Evolutionary conservation across 768 basidiomycete genomes (phyloP).

Genomic region (Tylopilus sp.): DNA sequence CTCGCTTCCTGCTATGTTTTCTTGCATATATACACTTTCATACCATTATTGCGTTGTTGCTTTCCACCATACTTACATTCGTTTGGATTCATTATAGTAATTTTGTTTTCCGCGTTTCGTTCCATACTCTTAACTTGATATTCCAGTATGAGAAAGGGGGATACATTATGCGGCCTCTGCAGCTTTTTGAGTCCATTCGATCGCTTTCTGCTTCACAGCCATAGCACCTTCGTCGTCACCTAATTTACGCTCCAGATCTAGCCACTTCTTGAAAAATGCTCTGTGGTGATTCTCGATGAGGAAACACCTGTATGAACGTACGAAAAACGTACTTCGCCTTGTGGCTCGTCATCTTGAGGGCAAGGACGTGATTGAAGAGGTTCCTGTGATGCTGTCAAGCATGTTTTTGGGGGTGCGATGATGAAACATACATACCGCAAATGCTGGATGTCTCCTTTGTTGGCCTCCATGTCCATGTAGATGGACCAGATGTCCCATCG

Average conservation of each 20-base stretch:
- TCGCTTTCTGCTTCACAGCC: conserved; percentile 80
- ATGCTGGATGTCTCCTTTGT: conserved; percentile 73
- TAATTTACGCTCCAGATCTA: conserved; percentile 78
- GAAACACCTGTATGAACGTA: not conserved
- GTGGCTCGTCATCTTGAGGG: conserved; percentile 86
- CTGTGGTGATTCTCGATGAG: conserved; percentile 37
- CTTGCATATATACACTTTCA: conserved; percentile 35
- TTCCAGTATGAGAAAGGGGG: conserved; percentile 27
- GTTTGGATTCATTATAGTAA: conserved; percentile 47
- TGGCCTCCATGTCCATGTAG: conserved; percentile 95
- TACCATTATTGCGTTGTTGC: conserved; percentile 37
- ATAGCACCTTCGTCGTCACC: conserved; percentile 85
- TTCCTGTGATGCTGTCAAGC: conserved; percentile 45
- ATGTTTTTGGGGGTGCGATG: not conserved
- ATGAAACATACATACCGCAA: conserved; percentile 52
- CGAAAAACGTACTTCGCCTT: conserved; percentile 84
- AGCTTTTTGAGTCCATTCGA: conserved; percentile 85
- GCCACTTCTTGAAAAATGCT: conserved; percentile 97
- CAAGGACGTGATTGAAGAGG: conserved; percentile 81
- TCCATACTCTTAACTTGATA: conserved; percentile 33
- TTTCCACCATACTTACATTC: conserved; percentile 44
- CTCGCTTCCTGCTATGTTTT: conserved; percentile 14
- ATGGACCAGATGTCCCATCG: conserved; percentile 94
- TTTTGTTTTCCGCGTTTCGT: conserved; percentile 33
- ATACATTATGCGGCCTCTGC: conserved; percentile 16